Evolutionary conservation across 176 grass and related monocot genomes (phyloP).

Genomic region (Bonia amplexicaulis): DNA sequence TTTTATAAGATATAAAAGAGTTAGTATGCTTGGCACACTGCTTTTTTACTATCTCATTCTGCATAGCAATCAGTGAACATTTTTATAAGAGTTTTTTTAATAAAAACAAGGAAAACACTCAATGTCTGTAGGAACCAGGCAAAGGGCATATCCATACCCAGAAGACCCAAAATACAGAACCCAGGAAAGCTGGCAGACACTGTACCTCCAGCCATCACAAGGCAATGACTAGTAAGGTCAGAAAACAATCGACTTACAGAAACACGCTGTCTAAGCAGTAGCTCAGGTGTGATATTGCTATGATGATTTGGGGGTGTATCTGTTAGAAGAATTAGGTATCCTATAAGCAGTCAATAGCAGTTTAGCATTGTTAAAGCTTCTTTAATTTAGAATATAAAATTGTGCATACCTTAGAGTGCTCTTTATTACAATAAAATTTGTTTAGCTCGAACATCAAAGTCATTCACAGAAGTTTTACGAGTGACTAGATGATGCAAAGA

Average conservation of each 20-base stretch:
- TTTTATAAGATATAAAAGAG: not conserved
- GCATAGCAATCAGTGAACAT: not conserved
- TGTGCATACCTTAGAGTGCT: not conserved
- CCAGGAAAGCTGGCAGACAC: not conserved
- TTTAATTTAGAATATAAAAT: constrained; percentile 10
- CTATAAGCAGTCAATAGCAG: not conserved
- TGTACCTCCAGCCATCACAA: not conserved
- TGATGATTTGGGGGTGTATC: not conserved
- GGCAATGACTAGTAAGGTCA: constrained; percentile 1
- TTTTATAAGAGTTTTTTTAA: not conserved
- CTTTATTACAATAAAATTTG: not conserved
- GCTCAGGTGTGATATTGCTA: not conserved
- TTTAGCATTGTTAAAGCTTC: not conserved
- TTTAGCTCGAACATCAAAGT: constrained; percentile 16
- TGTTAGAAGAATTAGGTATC: not conserved
- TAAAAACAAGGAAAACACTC: not conserved
- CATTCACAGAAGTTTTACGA: not conserved
- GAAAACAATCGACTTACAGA: not conserved
- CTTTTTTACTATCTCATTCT: not conserved
- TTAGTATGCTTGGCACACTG: not conserved
- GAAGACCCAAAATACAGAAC: not conserved
- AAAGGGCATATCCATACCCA: not conserved
- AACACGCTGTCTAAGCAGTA: not conserved
- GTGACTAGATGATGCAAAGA: constrained; percentile 28
- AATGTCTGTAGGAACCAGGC: not conserved